Conservation (phyloP, 331 rosid genomes). For the Quercus phellos region DNA sequence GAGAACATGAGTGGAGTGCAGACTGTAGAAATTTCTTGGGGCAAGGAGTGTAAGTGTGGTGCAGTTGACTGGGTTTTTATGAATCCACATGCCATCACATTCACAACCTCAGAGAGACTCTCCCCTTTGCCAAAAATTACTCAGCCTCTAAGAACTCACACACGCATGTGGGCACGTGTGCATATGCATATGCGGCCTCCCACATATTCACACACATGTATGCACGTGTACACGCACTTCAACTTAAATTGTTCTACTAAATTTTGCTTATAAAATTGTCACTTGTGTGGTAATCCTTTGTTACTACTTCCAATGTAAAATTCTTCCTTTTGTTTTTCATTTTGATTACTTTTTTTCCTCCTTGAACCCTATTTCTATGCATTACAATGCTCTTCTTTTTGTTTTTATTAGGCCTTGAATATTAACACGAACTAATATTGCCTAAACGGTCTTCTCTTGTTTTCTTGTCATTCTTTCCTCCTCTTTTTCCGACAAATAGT, state of each 20-base stretch:
- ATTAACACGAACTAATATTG: no score
- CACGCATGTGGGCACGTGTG: constrained; percentile 91
- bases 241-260: constrained; percentile 27
- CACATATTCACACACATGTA: constrained; percentile 86
- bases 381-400: no score
- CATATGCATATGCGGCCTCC: constrained; percentile 61
- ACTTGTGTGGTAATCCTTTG: constrained; percentile 16
- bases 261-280: constrained; percentile 8
- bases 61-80: constrained; percentile 49
- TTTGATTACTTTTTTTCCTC: not conserved
- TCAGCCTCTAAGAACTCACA: constrained; percentile 37
- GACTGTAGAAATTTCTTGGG: constrained; percentile 43
- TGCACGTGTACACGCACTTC: constrained; percentile 95
- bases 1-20: constrained; percentile 19
- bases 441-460: not conserved
- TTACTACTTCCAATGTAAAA: constrained; percentile 27
- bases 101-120: constrained; percentile 19
- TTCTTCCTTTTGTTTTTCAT: not conserved
- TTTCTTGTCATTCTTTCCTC: not conserved
- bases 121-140: constrained; percentile 31
- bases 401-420: no score
- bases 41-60: constrained; percentile 25
- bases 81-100: constrained; percentile 76
- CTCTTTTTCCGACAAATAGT: not conserved
- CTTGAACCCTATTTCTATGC: no score